Evolutionary conservation across 441 rosid genomes (phyloP).

Genomic region (Kokia cookei): DNA sequence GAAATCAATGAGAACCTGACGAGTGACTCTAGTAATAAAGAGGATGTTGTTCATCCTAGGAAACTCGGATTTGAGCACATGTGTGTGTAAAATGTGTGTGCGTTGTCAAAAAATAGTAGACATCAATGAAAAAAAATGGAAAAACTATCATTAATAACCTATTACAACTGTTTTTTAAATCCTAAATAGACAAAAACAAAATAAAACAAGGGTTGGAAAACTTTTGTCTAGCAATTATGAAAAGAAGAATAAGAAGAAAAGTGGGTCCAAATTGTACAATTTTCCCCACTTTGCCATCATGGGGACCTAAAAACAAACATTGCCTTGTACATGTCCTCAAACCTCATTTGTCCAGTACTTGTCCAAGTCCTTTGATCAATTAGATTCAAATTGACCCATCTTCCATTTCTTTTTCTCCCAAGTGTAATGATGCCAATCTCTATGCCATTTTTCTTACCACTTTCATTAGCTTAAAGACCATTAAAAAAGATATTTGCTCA

Average conservation of each 20-base stretch:
- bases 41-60: too few species aligned
- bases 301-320: constrained; percentile 1
- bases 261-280: constrained; percentile 16
- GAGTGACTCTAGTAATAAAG: too few species aligned
- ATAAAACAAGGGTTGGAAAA: background rate
- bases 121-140: too few species aligned
- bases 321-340: background rate
- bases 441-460: background rate
- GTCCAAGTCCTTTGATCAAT: constrained; percentile 17
- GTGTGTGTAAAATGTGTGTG: too few species aligned
- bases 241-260: background rate
- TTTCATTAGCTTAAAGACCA: background rate
- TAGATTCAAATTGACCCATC: constrained; percentile 14
- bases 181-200: background rate
- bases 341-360: background rate
- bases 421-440: constrained; percentile 2
- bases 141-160: too few species aligned
- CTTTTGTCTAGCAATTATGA: constrained; percentile 11
- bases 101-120: too few species aligned
- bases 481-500: background rate
- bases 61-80: too few species aligned
- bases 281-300: constrained; percentile 12
- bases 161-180: too few species aligned
- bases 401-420: background rate
- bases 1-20: too few species aligned